Base-by-base conservation (phyloP, 2,329 filamentous ascomycete genomes). In the Ceratocystis variospora region DNA sequence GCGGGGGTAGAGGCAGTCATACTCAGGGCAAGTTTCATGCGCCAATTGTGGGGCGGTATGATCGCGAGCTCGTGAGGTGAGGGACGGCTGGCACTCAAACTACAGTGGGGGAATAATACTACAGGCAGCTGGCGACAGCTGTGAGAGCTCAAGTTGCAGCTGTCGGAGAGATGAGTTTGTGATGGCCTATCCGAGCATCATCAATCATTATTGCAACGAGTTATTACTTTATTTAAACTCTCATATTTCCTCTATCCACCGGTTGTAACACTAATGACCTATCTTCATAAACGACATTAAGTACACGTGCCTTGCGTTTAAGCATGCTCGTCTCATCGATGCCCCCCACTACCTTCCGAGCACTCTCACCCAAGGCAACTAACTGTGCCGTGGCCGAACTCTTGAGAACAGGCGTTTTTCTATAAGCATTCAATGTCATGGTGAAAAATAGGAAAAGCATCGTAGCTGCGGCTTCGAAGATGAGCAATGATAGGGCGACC, bases 401-500 rank as follows among this genome's bases (percentile, higher is more conserved):
- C 67, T 74, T 74, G 61, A 74, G 64, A 15, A 72, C 69, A 45
- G 67, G 67, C 2, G 70, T 68, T 28, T 69, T 64, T 68, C 70
- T 70, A 3, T 69, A 66, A 6, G 68, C 65, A 25, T 72, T 73
- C 45, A 71, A 69, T 2, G 72, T 31, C 55, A 72, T 71, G 17
- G 73, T 72, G 2, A 69, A 69, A 17, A 69, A 12, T 15, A 73
- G 67, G 66, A 74, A 71, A 10, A 63, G 61, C 12, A 67, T 50
- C 1, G 70, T 65, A 1, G 70, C 64, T 7, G 66, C 45, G 10
- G 72, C 66, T 44, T 73, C 71, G 12, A 70, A 63, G 48, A 69
- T 65, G 5, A 73, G 67, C 45, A 73, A 71, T 1, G 70, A 68
- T 19, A 73, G 41, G 69, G 71, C 72, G 0, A 68, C 68, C 71